These are phyloP conservation scores for Usnea hakonensis DNA, from an alignment of 495 filamentous ascomycete species.

Conservation along the genomic window DNA sequence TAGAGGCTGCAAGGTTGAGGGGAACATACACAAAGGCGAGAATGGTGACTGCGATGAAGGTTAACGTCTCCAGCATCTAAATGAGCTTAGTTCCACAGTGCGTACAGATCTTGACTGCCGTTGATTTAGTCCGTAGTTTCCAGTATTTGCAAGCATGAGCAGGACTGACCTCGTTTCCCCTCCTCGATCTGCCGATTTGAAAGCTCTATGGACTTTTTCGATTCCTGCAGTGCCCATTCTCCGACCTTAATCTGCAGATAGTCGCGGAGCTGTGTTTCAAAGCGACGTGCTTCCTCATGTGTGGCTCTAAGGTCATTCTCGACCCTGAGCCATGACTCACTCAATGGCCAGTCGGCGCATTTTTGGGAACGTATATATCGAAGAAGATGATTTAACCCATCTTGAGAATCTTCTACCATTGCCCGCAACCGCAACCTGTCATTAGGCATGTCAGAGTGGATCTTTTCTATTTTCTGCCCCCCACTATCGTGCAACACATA, in stretches of 20 bases:
- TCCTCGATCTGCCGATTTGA: slow-evolving; percentile 4
- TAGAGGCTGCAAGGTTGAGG: slow-evolving; percentile 14
- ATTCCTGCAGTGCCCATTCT: not conserved
- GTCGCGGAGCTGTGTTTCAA: slow-evolving; percentile 1
- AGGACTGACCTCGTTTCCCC: slow-evolving; percentile 3
- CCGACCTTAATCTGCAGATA: not conserved
- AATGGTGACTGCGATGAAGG: slow-evolving; percentile 6
- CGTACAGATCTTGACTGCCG: slow-evolving; percentile 5
- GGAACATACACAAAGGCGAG: slow-evolving; percentile 19
- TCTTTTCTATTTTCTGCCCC: not conserved
- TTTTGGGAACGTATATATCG: not conserved
- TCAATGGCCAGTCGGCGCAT: not conserved
- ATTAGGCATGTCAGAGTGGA: not conserved
- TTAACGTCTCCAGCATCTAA: not conserved
- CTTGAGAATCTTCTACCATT: not conserved
- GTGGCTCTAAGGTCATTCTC: not conserved
- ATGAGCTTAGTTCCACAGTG: not conserved
- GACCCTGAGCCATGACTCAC: not conserved
- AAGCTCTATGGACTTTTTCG: slow-evolving; percentile 6
- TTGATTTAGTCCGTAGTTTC: not conserved
- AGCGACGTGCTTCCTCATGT: not conserved
- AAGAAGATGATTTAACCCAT: not conserved
- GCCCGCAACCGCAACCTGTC: not conserved
- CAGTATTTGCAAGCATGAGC: too few species aligned
- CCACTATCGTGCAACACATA: too few species aligned